A percentile compares a stretch with the other conserved stretches of the same genome.
Conservation (phyloP, 2,329 filamentous ascomycete genomes). For the Cryphonectria parasitica region DNA sequence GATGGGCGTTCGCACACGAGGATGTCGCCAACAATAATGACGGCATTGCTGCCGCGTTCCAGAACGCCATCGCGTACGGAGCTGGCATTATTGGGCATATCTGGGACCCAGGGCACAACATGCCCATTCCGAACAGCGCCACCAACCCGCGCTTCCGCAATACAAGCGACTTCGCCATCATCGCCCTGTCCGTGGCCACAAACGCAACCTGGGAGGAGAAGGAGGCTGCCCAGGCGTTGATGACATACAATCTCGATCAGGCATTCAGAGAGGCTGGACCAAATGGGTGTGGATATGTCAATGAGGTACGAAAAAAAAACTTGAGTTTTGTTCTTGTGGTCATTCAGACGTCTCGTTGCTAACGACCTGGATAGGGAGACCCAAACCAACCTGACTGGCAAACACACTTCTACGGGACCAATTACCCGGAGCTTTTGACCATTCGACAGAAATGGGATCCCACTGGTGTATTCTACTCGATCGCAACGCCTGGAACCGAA, state of each 20-base stretch:
- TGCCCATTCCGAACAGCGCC: slow-evolving; percentile 42
- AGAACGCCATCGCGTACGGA: slow-evolving; percentile 29
- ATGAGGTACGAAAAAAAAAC: slow-evolving; percentile 41
- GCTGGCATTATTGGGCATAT: slow-evolving; percentile 44
- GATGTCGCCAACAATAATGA: slow-evolving; percentile 42
- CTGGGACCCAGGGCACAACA: slow-evolving; percentile 42
- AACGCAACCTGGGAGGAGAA: slow-evolving; percentile 48
- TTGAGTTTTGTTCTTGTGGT: not conserved
- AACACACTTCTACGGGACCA: slow-evolving; percentile 12
- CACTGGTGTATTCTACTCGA: slow-evolving; percentile 30
- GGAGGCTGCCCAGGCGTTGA: slow-evolving; percentile 44
- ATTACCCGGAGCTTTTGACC: slow-evolving; percentile 29
- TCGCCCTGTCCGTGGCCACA: slow-evolving; percentile 38
- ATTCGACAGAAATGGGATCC: slow-evolving; percentile 37
- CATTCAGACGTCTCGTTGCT: not conserved
- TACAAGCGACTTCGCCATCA: slow-evolving; percentile 43
- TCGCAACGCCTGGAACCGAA: slow-evolving; percentile 35
- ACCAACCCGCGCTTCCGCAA: slow-evolving; percentile 45
- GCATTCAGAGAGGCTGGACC: slow-evolving; percentile 43
- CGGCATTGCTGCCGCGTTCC: slow-evolving; percentile 42
- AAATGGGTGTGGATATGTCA: slow-evolving; percentile 48
- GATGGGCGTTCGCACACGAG: slow-evolving; percentile 43
- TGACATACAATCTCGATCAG: slow-evolving; percentile 43
- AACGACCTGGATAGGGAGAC: slow-evolving; percentile 36
- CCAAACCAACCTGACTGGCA: slow-evolving; percentile 34